Evolutionary conservation across 2,329 filamentous ascomycete species (phyloP).

Genomic region (Aspergillus sp.): DNA sequence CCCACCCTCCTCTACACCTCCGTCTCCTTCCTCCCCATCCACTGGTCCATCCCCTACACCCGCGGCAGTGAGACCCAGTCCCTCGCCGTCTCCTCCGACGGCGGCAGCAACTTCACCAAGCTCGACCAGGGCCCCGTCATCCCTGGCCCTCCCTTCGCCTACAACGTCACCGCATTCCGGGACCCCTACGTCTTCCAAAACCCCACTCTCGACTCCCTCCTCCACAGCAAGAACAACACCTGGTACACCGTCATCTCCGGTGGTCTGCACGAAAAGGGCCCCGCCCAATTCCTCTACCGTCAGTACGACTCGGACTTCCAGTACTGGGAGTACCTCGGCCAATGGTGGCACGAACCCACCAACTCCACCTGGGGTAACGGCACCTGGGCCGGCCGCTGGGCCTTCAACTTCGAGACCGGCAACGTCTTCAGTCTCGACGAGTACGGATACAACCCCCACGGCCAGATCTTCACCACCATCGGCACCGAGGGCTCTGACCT

Average conservation of each 20-base stretch:
- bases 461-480: slow-evolving; percentile 20
- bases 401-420: slow-evolving; percentile 24
- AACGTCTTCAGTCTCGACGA: slow-evolving; percentile 19
- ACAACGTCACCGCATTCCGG: slow-evolving; percentile 24
- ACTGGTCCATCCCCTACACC: slow-evolving; percentile 47
- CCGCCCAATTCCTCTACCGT: slow-evolving; percentile 22
- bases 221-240: slow-evolving; percentile 12
- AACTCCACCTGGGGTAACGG: slow-evolving; percentile 24
- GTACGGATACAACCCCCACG: slow-evolving; percentile 19
- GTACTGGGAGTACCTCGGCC: slow-evolving; percentile 24
- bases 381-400: slow-evolving; percentile 23
- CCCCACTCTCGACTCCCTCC: slow-evolving; percentile 11
- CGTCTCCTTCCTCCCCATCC: slow-evolving; percentile 48
- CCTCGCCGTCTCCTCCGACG: slow-evolving; percentile 48
- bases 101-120: slow-evolving; percentile 51
- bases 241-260: slow-evolving; percentile 25
- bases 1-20: slow-evolving; percentile 52
- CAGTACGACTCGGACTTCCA: slow-evolving; percentile 18
- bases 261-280: slow-evolving; percentile 19
- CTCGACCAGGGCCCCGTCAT: slow-evolving; percentile 51
- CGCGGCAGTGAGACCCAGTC: slow-evolving; percentile 50
- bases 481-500: slow-evolving; percentile 19
- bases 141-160: slow-evolving; percentile 21
- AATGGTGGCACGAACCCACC: slow-evolving; percentile 22
- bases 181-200: slow-evolving; percentile 24